A percentile compares a stretch with the other conserved stretches of the same genome.
phyloP scores from a whole-genome alignment of 257 asterid species.

The Ehretia macrophylla region DNA sequence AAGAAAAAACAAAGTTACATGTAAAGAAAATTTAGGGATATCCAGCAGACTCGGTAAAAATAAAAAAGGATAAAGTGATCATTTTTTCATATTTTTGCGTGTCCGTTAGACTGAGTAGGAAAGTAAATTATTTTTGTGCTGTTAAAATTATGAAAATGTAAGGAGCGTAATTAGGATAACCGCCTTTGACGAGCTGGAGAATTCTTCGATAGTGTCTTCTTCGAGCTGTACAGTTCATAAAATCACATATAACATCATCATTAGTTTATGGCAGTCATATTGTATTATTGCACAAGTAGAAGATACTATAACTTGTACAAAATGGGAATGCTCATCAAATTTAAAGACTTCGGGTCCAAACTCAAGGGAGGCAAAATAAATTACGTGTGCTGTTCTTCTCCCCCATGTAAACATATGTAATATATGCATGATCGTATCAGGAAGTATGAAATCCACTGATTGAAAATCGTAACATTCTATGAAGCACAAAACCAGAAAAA shows the following conservation, averaged over 20 bases:
- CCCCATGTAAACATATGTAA: no score
- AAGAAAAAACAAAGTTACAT: background rate
- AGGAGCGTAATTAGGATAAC: constrained; percentile 16
- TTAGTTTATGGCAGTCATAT: background rate
- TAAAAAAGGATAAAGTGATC: background rate
- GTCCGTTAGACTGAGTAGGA: no score
- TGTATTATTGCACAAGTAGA: background rate
- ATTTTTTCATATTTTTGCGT: no score
- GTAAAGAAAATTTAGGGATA: background rate
- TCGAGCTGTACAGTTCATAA: constrained; percentile 34
- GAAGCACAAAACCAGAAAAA: no score
- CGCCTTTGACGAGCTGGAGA: constrained; percentile 61
- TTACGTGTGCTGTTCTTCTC: no score
- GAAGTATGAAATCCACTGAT: no score
- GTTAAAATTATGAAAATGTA: constrained; percentile 3
- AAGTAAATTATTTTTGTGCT: no score
- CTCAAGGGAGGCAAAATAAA: no score
- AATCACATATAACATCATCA: background rate
- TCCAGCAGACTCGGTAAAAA: background rate
- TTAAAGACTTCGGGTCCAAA: no score
- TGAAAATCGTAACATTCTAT: no score
- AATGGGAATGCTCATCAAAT: background rate
- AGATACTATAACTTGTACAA: background rate
- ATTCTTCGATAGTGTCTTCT: constrained; percentile 59
- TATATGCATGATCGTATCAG: background rate